Conservation (phyloP, 495 filamentous ascomycete species). For the Rhizodiscina lignyota region DNA sequence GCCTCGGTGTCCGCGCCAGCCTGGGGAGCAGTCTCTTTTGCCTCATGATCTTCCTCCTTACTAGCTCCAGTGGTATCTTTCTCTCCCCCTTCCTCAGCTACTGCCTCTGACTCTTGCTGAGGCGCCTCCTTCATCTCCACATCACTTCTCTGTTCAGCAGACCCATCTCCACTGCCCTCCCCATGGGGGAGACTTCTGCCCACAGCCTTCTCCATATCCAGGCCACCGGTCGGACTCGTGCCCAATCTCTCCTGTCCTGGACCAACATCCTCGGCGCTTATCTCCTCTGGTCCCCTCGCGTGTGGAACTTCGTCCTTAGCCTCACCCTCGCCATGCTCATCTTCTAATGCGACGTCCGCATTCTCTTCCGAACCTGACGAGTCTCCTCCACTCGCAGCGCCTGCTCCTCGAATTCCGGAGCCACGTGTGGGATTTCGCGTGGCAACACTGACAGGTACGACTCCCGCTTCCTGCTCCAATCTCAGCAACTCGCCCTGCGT, state of each 20-base stretch:
- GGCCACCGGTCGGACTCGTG: too few relatives aligned
- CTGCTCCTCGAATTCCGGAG: conserved; percentile 2
- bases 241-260: conserved; percentile 25
- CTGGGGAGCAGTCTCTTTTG: too few relatives aligned
- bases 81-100: too few relatives aligned
- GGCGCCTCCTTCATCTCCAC: too few relatives aligned
- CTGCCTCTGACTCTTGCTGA: too few relatives aligned
- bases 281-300: conserved; percentile 61
- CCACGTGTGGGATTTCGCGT: conserved; percentile 13
- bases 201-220: conserved; percentile 26
- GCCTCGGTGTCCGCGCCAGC: too few relatives aligned
- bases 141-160: too few relatives aligned
- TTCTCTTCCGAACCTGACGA: not conserved
- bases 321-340: conserved; percentile 21
- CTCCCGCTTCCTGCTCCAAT: conserved; percentile 62
- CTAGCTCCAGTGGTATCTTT: too few relatives aligned
- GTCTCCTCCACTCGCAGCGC: conserved; percentile 9
- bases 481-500: conserved; percentile 63
- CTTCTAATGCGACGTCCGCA: conserved; percentile 1
- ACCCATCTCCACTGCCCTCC: too few relatives aligned
- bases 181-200: too few relatives aligned
- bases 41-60: too few relatives aligned
- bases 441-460: conserved; percentile 32
- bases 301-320: conserved; percentile 55
- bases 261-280: conserved; percentile 78